Base-by-base conservation (phyloP, 2,329 filamentous ascomycete genomes). In the Alternaria brassicae region DNA sequence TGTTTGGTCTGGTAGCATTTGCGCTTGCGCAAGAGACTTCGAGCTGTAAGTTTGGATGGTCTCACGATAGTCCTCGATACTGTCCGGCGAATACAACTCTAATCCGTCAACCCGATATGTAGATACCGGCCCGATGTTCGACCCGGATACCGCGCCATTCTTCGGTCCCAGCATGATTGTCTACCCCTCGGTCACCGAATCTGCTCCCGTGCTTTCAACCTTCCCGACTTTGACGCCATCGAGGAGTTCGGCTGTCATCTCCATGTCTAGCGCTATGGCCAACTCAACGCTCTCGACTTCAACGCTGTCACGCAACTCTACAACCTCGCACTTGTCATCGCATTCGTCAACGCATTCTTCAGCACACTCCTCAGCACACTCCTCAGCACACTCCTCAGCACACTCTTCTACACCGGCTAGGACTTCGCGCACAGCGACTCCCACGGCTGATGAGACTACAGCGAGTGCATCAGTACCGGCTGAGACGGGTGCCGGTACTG, bases 91-190 rank as follows among this genome's bases (percentile, higher is more conserved):
- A 53, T 27, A 30, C 51, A 50, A 48, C 30, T 28, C 48, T 50
- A 39, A 53, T 25, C 39, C 36, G 34, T 28, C n/a, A 17, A 27
- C 19, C 37, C 47, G 32, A n/a, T 7, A n/a, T 53, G 47, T 32
- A 71, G 69, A 66, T 39, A 63, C 60, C 17, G 65, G 63, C 36
- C 66, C 69, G 2, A 32, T 58, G 23, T 68, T 69, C 57, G 53
- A 72, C 40, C 67, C 61, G 13, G 57, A 64, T 15, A 67, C 65
- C 3, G 62, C 65, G 28, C 42, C 56, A 21, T 58, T 58, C 62
- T 72, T 71, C 49, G 69, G 53, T 17, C 56, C 53, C 34, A 63
- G 54, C 42, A 54, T 52, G 6, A 55, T 70, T 25, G 63, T 69
- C 32, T 49, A 51, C 36, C 69, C 69, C 3, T 66, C 68, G 0